Evolutionary conservation across 108 stramenopile species (phyloP).

Genomic region (Skeletonema costatum): DNA sequence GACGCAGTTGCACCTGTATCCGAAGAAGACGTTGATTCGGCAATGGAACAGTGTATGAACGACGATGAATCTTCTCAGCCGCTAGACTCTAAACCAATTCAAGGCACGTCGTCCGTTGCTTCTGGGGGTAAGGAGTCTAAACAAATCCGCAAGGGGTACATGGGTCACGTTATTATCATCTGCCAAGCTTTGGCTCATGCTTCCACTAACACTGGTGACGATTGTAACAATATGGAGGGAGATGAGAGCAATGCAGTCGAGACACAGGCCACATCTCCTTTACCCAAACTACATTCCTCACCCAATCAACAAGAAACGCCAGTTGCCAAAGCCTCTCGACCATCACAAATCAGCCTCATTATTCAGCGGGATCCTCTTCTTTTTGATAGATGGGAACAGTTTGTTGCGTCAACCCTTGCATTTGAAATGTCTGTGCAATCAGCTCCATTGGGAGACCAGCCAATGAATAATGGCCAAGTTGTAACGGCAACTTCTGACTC

Average conservation of each 20-base stretch:
- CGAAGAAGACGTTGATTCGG: slow-evolving; percentile 78
- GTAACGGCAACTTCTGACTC: slow-evolving; percentile 52
- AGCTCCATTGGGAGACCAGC: slow-evolving; percentile 78
- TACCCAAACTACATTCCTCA: neutral
- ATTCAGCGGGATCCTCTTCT: slow-evolving; percentile 52
- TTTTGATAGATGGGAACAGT: slow-evolving; percentile 70
- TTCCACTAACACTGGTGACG: neutral
- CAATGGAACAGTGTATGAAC: slow-evolving; percentile 45
- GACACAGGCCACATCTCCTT: neutral
- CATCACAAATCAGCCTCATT: slow-evolving; percentile 13
- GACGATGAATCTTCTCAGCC: neutral
- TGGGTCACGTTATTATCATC: slow-evolving; percentile 96
- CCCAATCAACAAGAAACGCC: slow-evolving; percentile 9
- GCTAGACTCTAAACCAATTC: too few relatives aligned
- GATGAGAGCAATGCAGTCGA: neutral
- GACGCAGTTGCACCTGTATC: slow-evolving; percentile 54
- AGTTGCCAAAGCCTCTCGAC: neutral
- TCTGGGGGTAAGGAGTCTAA: neutral
- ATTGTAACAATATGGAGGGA: slow-evolving; percentile 36
- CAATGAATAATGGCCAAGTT: slow-evolving; percentile 16
- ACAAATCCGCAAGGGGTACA: slow-evolving; percentile 82
- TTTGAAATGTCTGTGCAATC: slow-evolving; percentile 83
- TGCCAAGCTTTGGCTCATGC: slow-evolving; percentile 92
- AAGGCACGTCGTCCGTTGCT: neutral
- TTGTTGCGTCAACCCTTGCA: slow-evolving; percentile 71